Conservation (phyloP, 345 rosid genomes). For the Eucalyptus erythrocorys region DNA sequence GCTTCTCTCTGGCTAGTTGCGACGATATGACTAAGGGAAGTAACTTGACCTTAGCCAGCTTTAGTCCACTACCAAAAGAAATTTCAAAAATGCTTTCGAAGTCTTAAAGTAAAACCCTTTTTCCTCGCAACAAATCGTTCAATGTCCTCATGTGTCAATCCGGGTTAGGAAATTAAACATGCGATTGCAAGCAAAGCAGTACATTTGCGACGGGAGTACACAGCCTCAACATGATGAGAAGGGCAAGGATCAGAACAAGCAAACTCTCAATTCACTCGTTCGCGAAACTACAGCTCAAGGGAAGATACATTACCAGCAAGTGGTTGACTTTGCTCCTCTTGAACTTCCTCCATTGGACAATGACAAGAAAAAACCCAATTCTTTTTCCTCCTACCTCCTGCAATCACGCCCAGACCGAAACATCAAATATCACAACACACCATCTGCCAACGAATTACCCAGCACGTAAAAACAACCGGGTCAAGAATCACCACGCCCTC, state of each 20-base stretch:
- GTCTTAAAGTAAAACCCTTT: neutral
- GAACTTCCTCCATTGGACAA: constrained; percentile 35
- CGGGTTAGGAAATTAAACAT: neutral
- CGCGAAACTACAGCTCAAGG: neutral
- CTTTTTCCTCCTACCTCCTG: neutral
- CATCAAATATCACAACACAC: neutral
- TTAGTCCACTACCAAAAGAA: neutral
- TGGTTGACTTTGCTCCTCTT: constrained; percentile 27
- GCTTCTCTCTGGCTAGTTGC: neutral
- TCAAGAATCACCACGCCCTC: neutral
- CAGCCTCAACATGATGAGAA: neutral
- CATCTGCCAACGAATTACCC: neutral
- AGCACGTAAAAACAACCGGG: neutral
- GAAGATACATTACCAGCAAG: constrained; percentile 13
- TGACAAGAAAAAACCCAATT: neutral
- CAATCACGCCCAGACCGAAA: neutral
- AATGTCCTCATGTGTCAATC: neutral
- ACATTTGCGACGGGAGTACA: neutral
- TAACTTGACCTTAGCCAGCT: neutral
- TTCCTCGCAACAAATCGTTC: neutral
- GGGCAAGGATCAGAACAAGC: neutral
- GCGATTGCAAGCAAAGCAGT: neutral
- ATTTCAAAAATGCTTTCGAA: neutral
- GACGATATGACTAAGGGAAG: neutral
- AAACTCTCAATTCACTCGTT: neutral